Conservation (phyloP, 495 filamentous ascomycete species). For the Saxispiralis lemnorum region DNA sequence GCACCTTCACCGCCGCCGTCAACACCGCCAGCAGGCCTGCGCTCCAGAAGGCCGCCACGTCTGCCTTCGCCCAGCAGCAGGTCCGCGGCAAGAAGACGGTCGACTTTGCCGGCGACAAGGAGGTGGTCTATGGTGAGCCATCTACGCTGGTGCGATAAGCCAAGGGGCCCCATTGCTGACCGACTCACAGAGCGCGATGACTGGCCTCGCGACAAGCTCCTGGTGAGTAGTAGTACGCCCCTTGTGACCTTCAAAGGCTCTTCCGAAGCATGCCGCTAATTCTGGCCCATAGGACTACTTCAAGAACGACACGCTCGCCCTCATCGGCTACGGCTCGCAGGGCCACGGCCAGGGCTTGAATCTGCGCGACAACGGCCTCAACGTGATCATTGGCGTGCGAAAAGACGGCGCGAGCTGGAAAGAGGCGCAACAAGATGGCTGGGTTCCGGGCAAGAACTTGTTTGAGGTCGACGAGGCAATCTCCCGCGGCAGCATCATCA, state of each 20-base stretch:
- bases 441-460: slow-evolving; percentile 93
- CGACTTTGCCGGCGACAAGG: slow-evolving; percentile 85
- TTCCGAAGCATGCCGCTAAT: not conserved
- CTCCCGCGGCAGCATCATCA: slow-evolving; percentile 79
- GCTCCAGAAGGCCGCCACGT: slow-evolving; percentile 31
- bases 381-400: slow-evolving; percentile 94
- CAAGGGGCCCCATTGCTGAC: slow-evolving; percentile 2
- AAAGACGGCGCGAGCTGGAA: slow-evolving; percentile 97
- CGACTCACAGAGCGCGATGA: slow-evolving; percentile 68
- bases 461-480: slow-evolving; percentile 96
- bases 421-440: slow-evolving; percentile 90
- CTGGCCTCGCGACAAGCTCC: slow-evolving; percentile 94
- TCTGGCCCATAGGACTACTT: slow-evolving; percentile 60
- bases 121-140: slow-evolving; percentile 70
- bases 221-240: slow-evolving; percentile 37
- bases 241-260: slow-evolving; percentile 4
- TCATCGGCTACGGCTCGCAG: slow-evolving; percentile 98
- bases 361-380: slow-evolving; percentile 95
- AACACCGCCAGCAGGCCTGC: slow-evolving; percentile 31
- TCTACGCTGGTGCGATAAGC: not conserved
- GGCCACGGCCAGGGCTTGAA: slow-evolving; percentile 98
- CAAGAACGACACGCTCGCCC: slow-evolving; percentile 97
- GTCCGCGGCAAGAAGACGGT: slow-evolving; percentile 66
- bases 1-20: slow-evolving; percentile 52
- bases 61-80: slow-evolving; percentile 51